Evolutionary conservation across 2,329 filamentous ascomycete genomes (phyloP).

Genomic region (Graphiopsis chlorocephala): DNA sequence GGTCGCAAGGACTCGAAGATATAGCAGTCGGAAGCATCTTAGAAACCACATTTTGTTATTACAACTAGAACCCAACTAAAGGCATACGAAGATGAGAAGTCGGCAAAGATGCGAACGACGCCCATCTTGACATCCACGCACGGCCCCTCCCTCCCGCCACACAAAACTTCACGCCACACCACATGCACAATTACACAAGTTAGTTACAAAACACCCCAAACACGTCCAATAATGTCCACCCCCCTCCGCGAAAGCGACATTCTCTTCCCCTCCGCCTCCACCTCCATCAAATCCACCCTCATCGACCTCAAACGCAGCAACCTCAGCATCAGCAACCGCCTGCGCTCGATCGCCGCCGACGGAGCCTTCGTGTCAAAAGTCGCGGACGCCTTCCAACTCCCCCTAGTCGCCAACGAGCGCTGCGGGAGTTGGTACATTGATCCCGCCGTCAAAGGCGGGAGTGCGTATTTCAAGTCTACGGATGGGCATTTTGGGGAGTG

Average conservation of each 20-base stretch:
- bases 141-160: conserved; percentile 1
- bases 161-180: conserved; percentile 6
- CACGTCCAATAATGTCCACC: neutral
- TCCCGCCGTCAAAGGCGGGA: conserved; percentile 62
- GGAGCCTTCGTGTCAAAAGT: conserved; percentile 69
- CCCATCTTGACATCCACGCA: neutral
- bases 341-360: conserved; percentile 74
- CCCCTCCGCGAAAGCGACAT: conserved; percentile 33
- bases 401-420: conserved; percentile 86
- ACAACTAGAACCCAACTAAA: no score
- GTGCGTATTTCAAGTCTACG: conserved; percentile 96
- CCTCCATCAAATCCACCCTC: conserved; percentile 67
- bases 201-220: neutral
- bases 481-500: conserved; percentile 90
- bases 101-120: no score
- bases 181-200: neutral
- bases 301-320: conserved; percentile 72
- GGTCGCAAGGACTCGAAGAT: neutral
- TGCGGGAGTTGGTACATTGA: conserved; percentile 94
- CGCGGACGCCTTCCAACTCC: conserved; percentile 56
- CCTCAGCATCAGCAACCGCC: conserved; percentile 75
- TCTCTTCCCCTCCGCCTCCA: conserved; percentile 55
- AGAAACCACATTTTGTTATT: neutral
- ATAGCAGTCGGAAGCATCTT: neutral
- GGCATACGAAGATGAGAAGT: no score